phyloP scores from a whole-genome alignment of 257 asterid species.

The Solanum sejunctum region DNA sequence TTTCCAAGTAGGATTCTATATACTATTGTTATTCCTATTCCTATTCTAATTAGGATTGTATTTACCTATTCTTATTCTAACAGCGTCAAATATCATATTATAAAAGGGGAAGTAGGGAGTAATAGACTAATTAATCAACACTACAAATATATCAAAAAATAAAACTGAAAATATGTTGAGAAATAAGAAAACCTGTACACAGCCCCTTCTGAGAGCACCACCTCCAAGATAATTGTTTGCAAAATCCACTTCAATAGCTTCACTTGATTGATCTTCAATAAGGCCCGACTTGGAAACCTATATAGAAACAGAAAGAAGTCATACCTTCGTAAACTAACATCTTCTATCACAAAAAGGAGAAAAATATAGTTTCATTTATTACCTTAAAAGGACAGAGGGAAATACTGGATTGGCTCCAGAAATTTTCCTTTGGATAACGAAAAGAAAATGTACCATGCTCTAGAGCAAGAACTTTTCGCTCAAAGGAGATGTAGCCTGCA shows the following conservation, averaged over 20 bases:
- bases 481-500: slow-evolving; percentile 62
- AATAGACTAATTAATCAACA: background rate
- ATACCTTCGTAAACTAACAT: background rate
- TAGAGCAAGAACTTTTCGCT: slow-evolving; percentile 65
- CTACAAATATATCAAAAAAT: background rate
- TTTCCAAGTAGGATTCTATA: too few species aligned
- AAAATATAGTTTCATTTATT: background rate
- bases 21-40: too few species aligned
- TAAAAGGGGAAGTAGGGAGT: background rate
- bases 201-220: slow-evolving; percentile 76
- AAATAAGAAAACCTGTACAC: slow-evolving; percentile 44
- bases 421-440: slow-evolving; percentile 40
- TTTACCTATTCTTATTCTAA: too few species aligned
- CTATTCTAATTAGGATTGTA: too few species aligned
- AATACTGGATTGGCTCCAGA: slow-evolving; percentile 54
- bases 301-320: background rate
- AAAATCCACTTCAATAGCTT: slow-evolving; percentile 83
- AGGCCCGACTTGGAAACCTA: slow-evolving; percentile 55
- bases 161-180: background rate
- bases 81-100: background rate
- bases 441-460: slow-evolving; percentile 17
- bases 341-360: background rate
- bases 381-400: slow-evolving; percentile 76
- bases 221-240: slow-evolving; percentile 87
- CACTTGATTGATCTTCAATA: slow-evolving; percentile 60